Evolutionary conservation across 345 rosid species (phyloP), one percentile per base, ranked within the genome.

Genomic region (Noccaea bulbosa): DNA sequence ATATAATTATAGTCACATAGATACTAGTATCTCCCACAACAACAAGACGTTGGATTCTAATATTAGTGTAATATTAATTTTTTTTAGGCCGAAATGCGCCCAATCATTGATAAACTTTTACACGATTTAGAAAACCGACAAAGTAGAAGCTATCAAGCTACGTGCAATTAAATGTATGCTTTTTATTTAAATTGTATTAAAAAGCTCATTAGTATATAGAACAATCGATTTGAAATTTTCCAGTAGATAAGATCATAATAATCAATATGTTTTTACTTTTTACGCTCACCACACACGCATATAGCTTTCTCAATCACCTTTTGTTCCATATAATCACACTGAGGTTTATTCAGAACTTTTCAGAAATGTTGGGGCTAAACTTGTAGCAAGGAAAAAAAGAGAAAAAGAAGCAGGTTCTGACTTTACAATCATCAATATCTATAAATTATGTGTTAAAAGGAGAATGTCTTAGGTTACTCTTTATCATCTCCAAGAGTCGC

Each of bases 401-500:
- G 46, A 53, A 43, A 73, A 67, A 67, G 61, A 59, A 67, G 22
- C 48, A 66, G 16, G 55, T 67, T 50, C 39, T 47, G 9, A 59
- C 78, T 74, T 74, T 74, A 41, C 34, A 66, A 58, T 67, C 78
- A 44, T 58, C 9, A 0, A 57, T 73, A 44, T 57, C 37, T 66
- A 49, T 56, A 15, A 49, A 58, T 11, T 37, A 32, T 62, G 14
- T 55, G 46, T 40, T 55, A 63, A 63, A 75, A 69, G 35, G 53
- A 63, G 47, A 62, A 63, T 68, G 78, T 55, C 71, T 64, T 48
- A 63, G 75, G 79, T 69, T 62, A 69, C 79, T 76, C 71, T 70
- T 70, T 76, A 63, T 56, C 24, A 46, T 76, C 75, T 48, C 75
- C 74, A 76, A 76, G 79, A 76, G 79, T 55, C 79, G 38, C 54